These are phyloP conservation scores for Comarum palustre DNA, from an alignment of 306 rosid species.

Conservation along the genomic window DNA sequence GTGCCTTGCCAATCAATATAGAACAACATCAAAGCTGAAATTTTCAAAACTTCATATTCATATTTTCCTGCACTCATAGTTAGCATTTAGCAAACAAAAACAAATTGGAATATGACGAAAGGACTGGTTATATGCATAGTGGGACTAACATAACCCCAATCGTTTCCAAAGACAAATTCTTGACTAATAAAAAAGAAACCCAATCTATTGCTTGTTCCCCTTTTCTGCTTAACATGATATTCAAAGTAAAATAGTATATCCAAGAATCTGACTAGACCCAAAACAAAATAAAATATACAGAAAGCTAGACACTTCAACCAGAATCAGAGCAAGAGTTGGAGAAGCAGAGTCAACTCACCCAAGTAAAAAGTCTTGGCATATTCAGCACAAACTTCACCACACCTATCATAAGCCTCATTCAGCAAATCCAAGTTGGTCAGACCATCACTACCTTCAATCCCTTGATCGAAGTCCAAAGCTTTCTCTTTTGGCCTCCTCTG, in stretches of 20 bases:
- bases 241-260: conserved; percentile 3
- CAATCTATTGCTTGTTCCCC: background rate
- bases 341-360: conserved; percentile 38
- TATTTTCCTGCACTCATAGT: background rate
- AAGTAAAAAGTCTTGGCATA: conserved; percentile 93
- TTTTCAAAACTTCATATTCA: background rate
- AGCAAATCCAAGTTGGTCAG: conserved; percentile 50
- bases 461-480: conserved; percentile 31
- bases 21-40: background rate
- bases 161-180: background rate
- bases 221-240: background rate
- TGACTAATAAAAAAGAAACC: background rate
- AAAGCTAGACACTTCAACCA: background rate
- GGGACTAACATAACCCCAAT: background rate
- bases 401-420: conserved; percentile 70
- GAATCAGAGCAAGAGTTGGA: conserved; percentile 8
- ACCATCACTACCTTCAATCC: conserved; percentile 33
- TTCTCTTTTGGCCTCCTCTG: conserved; percentile 27
- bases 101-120: background rate
- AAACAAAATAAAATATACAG: conserved; percentile 8
- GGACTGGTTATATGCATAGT: background rate
- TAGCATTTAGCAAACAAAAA: conserved; percentile 3
- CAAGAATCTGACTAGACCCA: conserved; percentile 8
- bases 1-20: background rate
- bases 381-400: conserved; percentile 94